Conservation (phyloP, 106 monocot genomes). For the Triglochin maritima region DNA sequence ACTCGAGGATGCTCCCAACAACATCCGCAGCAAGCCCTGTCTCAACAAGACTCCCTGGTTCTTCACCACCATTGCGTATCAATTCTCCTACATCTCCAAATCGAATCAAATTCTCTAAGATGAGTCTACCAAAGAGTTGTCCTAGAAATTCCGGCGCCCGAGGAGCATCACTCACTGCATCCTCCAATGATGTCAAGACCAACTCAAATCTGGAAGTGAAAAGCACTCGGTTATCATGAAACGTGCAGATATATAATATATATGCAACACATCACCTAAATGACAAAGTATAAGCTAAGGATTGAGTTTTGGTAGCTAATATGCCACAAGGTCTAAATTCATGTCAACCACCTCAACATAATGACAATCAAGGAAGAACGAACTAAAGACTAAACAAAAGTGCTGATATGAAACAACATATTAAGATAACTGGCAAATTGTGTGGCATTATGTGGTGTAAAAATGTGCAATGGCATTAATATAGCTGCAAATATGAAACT, state of each 20-base stretch:
- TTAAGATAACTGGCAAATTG: too few relatives aligned
- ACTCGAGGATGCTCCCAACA: conserved; percentile 47
- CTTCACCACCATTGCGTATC: conserved; percentile 70
- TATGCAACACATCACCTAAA: neutral
- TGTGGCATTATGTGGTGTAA: too few relatives aligned
- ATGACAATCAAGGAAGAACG: too few relatives aligned
- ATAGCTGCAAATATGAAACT: too few relatives aligned
- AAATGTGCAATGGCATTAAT: too few relatives aligned
- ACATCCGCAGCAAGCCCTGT: conserved; percentile 63
- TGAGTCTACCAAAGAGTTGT: conserved; percentile 42
- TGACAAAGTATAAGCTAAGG: too few relatives aligned
- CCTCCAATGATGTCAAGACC: conserved; percentile 62
- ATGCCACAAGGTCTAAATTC: too few relatives aligned
- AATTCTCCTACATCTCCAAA: conserved; percentile 49
- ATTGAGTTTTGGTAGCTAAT: too few relatives aligned
- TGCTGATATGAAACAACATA: too few relatives aligned
- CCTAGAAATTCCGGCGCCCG: conserved; percentile 86
- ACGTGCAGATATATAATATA: neutral
- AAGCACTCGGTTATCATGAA: neutral
- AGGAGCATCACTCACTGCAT: conserved; percentile 81
- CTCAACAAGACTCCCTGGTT: conserved; percentile 53
- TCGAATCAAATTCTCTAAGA: conserved; percentile 44
- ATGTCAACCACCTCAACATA: too few relatives aligned
- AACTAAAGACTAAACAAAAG: too few relatives aligned
- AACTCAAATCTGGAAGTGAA: conserved; percentile 41